Percentiles rank a stretch among this genome's conserved stretches.
Conservation (phyloP, 331 rosid genomes). For the Rosa hybrid region DNA sequence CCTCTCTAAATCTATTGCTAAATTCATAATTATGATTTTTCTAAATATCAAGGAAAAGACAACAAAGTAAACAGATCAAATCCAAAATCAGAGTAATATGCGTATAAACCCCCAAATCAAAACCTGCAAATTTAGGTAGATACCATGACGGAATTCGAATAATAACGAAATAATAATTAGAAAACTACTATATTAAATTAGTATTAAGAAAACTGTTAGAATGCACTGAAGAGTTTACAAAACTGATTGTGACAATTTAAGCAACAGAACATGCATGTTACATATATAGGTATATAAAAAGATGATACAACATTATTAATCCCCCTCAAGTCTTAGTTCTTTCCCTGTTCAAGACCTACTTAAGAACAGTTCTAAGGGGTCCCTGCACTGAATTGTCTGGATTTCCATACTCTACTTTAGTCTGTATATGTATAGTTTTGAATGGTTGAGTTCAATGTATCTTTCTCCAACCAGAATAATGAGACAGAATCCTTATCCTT, state of each 20-base stretch:
- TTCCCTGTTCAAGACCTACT: background rate
- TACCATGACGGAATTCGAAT: background rate
- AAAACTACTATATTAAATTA: background rate
- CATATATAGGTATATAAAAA: background rate
- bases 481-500: background rate
- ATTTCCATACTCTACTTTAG: too few species aligned
- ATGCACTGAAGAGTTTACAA: background rate
- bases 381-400: slow-evolving; percentile 1
- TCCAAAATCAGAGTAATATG: too few species aligned
- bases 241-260: background rate
- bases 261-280: slow-evolving; percentile 11
- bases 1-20: too few species aligned
- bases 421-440: background rate
- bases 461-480: slow-evolving; percentile 2
- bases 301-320: background rate
- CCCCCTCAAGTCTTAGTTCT: background rate
- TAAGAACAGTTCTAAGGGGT: background rate
- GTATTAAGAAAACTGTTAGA: background rate
- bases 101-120: too few species aligned
- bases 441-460: slow-evolving; percentile 8
- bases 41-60: too few species aligned
- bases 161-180: background rate
- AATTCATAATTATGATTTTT: too few species aligned
- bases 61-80: too few species aligned
- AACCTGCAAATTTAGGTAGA: too few species aligned